Percentiles rank a stretch among this genome's conserved stretches.
phyloP scores from a whole-genome alignment of 768 basidiomycete species.

The Xerocomellus intermedius region DNA sequence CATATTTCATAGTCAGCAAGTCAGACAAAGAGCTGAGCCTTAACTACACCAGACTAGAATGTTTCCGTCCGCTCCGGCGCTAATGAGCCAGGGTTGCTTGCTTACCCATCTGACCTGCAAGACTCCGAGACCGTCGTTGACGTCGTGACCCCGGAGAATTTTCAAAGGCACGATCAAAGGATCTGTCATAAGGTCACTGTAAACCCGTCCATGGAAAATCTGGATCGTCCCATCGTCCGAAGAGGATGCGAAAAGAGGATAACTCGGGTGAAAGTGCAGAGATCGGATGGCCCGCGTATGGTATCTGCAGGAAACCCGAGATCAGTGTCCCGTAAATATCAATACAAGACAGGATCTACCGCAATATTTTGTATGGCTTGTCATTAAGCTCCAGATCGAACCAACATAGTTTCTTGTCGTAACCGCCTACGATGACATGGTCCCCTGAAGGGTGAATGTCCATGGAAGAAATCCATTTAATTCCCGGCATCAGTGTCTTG shows the following conservation, averaged over 20 bases:
- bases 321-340: slow-evolving; percentile 10
- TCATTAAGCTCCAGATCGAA: slow-evolving; percentile 96
- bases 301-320: slow-evolving; percentile 53
- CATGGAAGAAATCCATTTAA: slow-evolving; percentile 96
- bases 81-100: slow-evolving; percentile 89
- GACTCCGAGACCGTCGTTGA: slow-evolving; percentile 87
- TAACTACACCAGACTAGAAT: slow-evolving; percentile 86
- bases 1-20: slow-evolving; percentile 23
- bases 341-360: slow-evolving; percentile 43
- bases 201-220: slow-evolving; percentile 94
- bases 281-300: slow-evolving; percentile 93
- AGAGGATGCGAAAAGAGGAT: slow-evolving; percentile 94
- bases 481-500: slow-evolving; percentile 93
- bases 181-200: slow-evolving; percentile 94
- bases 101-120: slow-evolving; percentile 88
- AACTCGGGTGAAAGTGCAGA: slow-evolving; percentile 88
- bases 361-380: slow-evolving; percentile 94
- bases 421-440: slow-evolving; percentile 95
- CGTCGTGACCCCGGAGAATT: slow-evolving; percentile 87
- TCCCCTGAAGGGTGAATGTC: slow-evolving; percentile 96
- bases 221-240: slow-evolving; percentile 98
- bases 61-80: slow-evolving; percentile 89
- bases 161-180: slow-evolving; percentile 97
- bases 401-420: slow-evolving; percentile 98
- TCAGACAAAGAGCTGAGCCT: slow-evolving; percentile 32